Conservation (phyloP, 139 green algal genomes). For the Asterochloris erici region DNA sequence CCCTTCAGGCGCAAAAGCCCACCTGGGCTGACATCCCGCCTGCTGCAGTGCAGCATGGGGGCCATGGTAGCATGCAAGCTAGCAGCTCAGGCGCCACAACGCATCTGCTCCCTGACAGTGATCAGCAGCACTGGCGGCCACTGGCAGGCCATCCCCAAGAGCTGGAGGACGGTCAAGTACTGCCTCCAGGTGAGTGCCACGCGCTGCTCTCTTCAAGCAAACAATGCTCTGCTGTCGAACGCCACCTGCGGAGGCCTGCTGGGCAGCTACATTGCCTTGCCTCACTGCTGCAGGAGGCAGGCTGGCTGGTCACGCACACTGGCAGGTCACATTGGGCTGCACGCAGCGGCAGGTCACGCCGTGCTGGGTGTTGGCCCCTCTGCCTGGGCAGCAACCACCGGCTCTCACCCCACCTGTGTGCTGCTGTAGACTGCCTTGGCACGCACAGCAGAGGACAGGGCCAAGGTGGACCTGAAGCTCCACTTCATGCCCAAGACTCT, state of each 20-base stretch:
- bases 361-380: not conserved
- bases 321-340: not conserved
- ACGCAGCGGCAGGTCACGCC: not conserved
- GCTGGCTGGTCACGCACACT: not conserved
- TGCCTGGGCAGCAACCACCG: not conserved
- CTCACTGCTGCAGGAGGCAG: not conserved
- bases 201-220: not conserved
- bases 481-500: slow-evolving; percentile 41
- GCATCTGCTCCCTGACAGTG: slow-evolving; percentile 32
- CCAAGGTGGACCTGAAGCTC: slow-evolving; percentile 39
- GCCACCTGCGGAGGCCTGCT: not conserved
- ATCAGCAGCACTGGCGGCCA: slow-evolving; percentile 39
- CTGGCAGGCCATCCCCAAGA: slow-evolving; percentile 33
- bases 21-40: too few relatives aligned
- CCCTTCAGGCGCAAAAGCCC: too few relatives aligned
- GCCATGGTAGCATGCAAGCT: slow-evolving; percentile 55
- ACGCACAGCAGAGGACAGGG: slow-evolving; percentile 14
- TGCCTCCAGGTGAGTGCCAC: slow-evolving; percentile 14
- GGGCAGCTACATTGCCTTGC: not conserved
- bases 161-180: slow-evolving; percentile 23
- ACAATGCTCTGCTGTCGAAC: not conserved
- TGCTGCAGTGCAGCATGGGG: slow-evolving; percentile 38
- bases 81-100: slow-evolving; percentile 28
- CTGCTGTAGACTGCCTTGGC: slow-evolving; percentile 7
- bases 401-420: not conserved